Base-by-base conservation (phyloP, 1,139 yeast genomes). In the Nakaseomyces bracarensis region DNA sequence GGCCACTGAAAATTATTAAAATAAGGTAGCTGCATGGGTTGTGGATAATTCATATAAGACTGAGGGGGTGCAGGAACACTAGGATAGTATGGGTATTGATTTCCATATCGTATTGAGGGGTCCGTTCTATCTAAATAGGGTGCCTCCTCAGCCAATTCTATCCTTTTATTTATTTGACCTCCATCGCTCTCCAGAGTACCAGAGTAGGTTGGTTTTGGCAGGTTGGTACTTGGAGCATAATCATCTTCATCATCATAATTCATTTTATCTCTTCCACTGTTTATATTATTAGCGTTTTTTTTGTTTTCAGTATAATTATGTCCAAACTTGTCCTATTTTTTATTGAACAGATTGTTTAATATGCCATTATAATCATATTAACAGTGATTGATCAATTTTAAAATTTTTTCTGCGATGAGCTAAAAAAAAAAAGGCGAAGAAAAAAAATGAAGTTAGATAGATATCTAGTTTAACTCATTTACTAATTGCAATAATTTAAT, bases 181-280 rank as follows among this genome's bases (percentile, higher is more conserved):
- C 29, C 22, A 4, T 31, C 36, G n/a, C 25, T 19, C 11, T 41
- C 42, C 13, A 49, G 16, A 14, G 48, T 48, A 2, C 62, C 62
- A 7, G 61, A 55, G 16, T 50, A 57, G 5, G 58, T 48, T 1
- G 62, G 62, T 37, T 46, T 52, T 4, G 62, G 62, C 15, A 56
- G 34, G 18, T 25, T 37, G 13, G 23, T 11, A 13, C 18, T 20
- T 10, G 33, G 28, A 30, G 27, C 42, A 33, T 33, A 33, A 13
- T 13, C 16, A 21, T 33, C 30, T 13, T 33, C 36, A 33, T 33
- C 36, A 21, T 33, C 36, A 14, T 33, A 20, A 21, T 33, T 21
- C 26, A 20, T 21, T 3, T 18, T 30, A 2, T 28, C 2, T 8
- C 11, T 13, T 10, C n/a, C n/a, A n/a, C 14, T 10, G n/a, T 28